phyloP scores from a whole-genome alignment of 1,284 basidiomycete genomes.

The Retiboletus fuscus region DNA sequence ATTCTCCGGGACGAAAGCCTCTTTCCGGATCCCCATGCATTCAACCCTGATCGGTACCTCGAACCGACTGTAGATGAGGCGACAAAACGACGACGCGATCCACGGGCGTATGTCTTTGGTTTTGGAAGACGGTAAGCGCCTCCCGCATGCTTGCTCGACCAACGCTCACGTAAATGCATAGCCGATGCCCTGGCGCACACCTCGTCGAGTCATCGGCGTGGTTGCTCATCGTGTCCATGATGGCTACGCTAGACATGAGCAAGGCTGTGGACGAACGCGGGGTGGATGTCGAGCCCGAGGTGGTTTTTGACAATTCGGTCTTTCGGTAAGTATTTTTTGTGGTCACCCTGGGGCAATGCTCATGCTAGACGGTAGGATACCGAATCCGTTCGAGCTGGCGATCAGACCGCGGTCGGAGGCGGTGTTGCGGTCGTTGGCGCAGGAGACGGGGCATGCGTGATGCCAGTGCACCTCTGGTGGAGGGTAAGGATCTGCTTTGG shows the following conservation, averaged over 20 bases:
- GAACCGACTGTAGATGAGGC: conserved; percentile 48
- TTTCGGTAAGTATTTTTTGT: conserved; percentile 52
- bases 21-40: no score
- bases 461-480: neutral
- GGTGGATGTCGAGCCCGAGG: conserved; percentile 57
- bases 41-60: conserved; percentile 64
- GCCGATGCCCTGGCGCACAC: conserved; percentile 63
- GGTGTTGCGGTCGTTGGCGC: conserved; percentile 56
- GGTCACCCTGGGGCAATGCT: neutral
- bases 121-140: conserved; percentile 64
- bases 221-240: conserved; percentile 61
- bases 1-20: no score
- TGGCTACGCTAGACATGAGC: conserved; percentile 65
- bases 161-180: conserved; percentile 26
- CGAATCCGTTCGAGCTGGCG: conserved; percentile 59
- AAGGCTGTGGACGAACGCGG: no score
- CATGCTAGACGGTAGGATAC: conserved; percentile 50
- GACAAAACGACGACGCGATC: conserved; percentile 53
- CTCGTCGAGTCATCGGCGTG: conserved; percentile 67
- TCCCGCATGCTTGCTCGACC: neutral
- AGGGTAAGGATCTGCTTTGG: neutral
- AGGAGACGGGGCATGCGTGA: conserved; percentile 37
- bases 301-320: conserved; percentile 62
- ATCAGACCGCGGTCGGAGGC: conserved; percentile 63
- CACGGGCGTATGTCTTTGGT: conserved; percentile 63